Evolutionary conservation across 1,284 basidiomycete genomes (phyloP).

Genomic region (Sanghuangporus baumii): DNA sequence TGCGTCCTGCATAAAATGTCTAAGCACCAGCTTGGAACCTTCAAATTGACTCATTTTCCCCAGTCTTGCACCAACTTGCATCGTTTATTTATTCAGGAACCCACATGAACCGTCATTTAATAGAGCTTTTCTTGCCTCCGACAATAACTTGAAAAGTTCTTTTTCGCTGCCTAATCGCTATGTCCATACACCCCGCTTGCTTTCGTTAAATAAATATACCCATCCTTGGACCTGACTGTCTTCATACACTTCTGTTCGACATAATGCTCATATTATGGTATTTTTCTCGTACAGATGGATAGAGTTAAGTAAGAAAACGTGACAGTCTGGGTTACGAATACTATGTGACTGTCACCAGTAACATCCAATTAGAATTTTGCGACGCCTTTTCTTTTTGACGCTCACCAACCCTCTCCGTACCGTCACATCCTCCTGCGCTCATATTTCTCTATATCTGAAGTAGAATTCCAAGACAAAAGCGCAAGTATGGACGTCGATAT

Average conservation of each 20-base stretch:
- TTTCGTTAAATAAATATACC: not conserved
- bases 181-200: not conserved
- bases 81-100: not conserved
- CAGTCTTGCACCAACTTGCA: too few species aligned
- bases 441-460: not conserved
- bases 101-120: not conserved
- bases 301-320: not conserved
- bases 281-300: not conserved
- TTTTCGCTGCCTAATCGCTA: not conserved
- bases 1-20: slow-evolving; percentile 2
- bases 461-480: not conserved
- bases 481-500: slow-evolving; percentile 68
- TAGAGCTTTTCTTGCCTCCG: not conserved
- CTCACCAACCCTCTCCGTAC: not conserved
- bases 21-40: not conserved
- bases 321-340: not conserved
- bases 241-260: too few species aligned
- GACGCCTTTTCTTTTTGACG: not conserved
- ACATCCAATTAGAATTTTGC: not conserved
- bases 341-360: not conserved
- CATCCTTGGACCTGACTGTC: not conserved
- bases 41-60: too few species aligned
- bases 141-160: not conserved
- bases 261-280: too few species aligned
- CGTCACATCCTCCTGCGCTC: not conserved